phyloP scores from a whole-genome alignment of 1,284 basidiomycete species.

The Blastosporella zonata region DNA sequence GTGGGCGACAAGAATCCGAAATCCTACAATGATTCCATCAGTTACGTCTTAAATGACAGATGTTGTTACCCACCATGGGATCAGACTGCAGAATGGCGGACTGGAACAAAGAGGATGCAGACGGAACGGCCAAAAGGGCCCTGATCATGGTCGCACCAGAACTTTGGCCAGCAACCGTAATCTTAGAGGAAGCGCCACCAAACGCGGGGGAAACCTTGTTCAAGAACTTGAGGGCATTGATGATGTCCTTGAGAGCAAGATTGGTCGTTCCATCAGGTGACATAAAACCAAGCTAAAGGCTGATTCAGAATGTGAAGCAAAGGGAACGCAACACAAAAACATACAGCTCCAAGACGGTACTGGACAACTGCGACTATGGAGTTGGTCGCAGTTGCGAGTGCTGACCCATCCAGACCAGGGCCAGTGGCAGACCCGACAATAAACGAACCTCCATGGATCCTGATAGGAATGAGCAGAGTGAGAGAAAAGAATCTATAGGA shows the following conservation, averaged over 20 bases:
- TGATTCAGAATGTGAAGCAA: background rate
- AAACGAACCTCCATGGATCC: slow-evolving; percentile 89
- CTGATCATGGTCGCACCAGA: slow-evolving; percentile 82
- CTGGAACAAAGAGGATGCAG: slow-evolving; percentile 63
- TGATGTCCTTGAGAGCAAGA: slow-evolving; percentile 68
- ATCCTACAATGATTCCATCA: slow-evolving; percentile 40
- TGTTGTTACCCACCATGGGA: slow-evolving; percentile 60
- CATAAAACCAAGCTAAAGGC: slow-evolving; percentile 66
- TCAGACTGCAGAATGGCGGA: slow-evolving; percentile 82
- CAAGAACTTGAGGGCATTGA: slow-evolving; percentile 68
- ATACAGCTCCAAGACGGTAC: slow-evolving; percentile 77
- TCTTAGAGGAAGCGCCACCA: slow-evolving; percentile 60
- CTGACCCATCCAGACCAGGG: slow-evolving; percentile 77
- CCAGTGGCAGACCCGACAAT: slow-evolving; percentile 66
- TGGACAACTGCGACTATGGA: slow-evolving; percentile 86
- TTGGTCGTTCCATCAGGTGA: slow-evolving; percentile 68
- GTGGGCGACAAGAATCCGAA: slow-evolving; percentile 64
- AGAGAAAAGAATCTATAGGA: background rate
- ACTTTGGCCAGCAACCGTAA: slow-evolving; percentile 88
- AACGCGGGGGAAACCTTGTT: slow-evolving; percentile 61
- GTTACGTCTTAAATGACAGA: background rate
- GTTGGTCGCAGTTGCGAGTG: slow-evolving; percentile 66
- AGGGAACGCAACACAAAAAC: slow-evolving; percentile 24
- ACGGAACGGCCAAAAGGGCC: slow-evolving; percentile 65
- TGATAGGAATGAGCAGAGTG: slow-evolving; percentile 26